phyloP scores from a whole-genome alignment of 306 rosid genomes.

The Sophora flavescens region DNA sequence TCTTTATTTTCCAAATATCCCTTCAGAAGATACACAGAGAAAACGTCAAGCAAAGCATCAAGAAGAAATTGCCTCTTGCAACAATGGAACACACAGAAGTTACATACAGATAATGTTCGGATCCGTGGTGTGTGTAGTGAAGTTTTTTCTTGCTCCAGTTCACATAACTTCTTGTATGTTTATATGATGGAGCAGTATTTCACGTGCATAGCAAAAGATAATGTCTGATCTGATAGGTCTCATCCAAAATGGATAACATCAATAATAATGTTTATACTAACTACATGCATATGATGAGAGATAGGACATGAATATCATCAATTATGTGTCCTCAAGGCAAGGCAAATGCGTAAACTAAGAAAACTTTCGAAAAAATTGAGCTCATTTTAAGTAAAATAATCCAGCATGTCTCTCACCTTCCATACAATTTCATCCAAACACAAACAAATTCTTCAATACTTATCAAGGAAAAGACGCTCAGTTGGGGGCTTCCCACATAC shows the following conservation, averaged over 20 bases:
- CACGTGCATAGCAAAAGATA: constrained; percentile 17
- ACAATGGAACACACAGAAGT: constrained; percentile 16
- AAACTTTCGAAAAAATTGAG: neutral
- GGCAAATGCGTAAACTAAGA: constrained; percentile 17
- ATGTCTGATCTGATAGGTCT: constrained; percentile 37
- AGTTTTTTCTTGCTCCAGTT: neutral
- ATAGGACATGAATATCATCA: neutral
- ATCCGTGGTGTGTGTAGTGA: neutral
- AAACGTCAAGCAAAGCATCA: constrained; percentile 43
- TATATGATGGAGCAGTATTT: neutral
- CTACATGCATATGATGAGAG: neutral
- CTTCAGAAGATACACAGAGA: constrained; percentile 52
- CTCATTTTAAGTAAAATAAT: neutral
- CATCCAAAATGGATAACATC: constrained; percentile 17
- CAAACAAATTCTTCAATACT: constrained; percentile 92
- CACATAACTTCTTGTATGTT: neutral
- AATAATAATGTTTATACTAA: constrained; percentile 10
- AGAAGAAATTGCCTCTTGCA: constrained; percentile 10
- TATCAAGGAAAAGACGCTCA: constrained; percentile 93
- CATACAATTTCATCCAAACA: constrained; percentile 96
- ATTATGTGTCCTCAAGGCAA: constrained; percentile 11
- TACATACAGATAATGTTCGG: constrained; percentile 7
- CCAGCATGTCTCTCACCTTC: constrained; percentile 62
- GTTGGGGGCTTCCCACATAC: constrained; percentile 88
- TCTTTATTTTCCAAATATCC: constrained; percentile 92